Evolutionary conservation across 148 eudicot genomes (phyloP), one percentile per base, ranked within the genome.

Genomic region (Euryodendron excelsum): DNA sequence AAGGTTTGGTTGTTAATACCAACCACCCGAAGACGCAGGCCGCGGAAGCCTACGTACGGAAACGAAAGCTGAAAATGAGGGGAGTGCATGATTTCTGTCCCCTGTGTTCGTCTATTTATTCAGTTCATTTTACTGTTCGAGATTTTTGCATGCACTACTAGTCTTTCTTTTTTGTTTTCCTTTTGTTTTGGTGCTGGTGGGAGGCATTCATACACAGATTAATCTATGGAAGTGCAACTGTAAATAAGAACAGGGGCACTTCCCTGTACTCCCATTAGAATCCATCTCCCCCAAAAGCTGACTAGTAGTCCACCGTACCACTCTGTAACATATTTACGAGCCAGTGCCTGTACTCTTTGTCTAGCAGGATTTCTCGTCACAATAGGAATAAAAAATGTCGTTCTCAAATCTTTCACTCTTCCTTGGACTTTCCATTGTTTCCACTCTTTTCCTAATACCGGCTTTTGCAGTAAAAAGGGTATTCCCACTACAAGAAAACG

Each of bases 401-500:
- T 70, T 28, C 31, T 70, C 37, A 15, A 28, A 28, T 28, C 17
- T 70, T 28, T 31, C 53, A 13, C 52, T 47, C 33, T 52, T 47
- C n/a, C 14, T 47, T 28, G 74, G 33, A 45, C 37, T 47, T 10
- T 45, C 47, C n/a, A 33, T 48, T 14, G 36, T 48, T 17, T 45
- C 36, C 58, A 27, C 14, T 7, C 33, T 70, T 28, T 70, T 28
- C 74, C 58, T 44, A 27, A 33, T 58, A 48, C 74, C 58, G 5
- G 37, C 74, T 45, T 41, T 70, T 15, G 74, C 74, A 27, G 34
- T 30, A 20, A 70, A 70, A 70, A 47, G 27, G 74, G 74, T 70
- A 28, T 0, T 12, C 56, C 34, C 4, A n/a, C n/a, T n/a, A n/a
- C n/a, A n/a, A n/a, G n/a, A n/a, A n/a, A n/a, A n/a, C n/a, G n/a